A percentile compares a stretch with the other conserved stretches of the same genome.
These are phyloP conservation scores for Nicotiana sylvestris DNA, from an alignment of 257 asterid species.

Conservation along the genomic window DNA sequence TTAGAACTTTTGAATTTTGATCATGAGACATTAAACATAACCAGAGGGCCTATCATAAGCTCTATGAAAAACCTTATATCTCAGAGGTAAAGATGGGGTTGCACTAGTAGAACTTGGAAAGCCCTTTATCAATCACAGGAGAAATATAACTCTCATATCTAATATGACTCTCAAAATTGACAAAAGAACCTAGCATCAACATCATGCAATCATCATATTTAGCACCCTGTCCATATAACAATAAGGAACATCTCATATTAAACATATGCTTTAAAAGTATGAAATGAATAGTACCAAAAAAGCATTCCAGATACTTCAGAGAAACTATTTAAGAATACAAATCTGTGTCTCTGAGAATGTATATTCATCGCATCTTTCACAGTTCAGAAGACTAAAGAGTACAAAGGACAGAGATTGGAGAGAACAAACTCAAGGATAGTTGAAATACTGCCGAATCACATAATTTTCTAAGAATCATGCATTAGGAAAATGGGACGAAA, in stretches of 20 bases:
- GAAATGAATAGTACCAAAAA: constrained; percentile 3
- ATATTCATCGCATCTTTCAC: not conserved
- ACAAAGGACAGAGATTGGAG: not conserved
- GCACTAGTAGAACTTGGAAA: not conserved
- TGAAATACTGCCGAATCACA: not conserved
- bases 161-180: not conserved
- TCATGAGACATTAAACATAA: not conserved
- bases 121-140: not conserved
- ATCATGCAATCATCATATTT: not conserved
- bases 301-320: not conserved
- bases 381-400: not conserved
- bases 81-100: not conserved
- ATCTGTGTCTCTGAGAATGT: not conserved
- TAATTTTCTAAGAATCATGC: not conserved
- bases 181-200: not conserved
- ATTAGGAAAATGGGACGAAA: not conserved
- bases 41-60: not conserved
- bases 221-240: not conserved
- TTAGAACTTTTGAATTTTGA: not conserved
- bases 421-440: not conserved
- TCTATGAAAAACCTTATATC: not conserved
- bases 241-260: not conserved
- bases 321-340: not conserved
- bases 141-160: not conserved
- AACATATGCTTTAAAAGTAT: not conserved